Conservation (phyloP, 164 flowering plant species). For the Vitis cinerea region DNA sequence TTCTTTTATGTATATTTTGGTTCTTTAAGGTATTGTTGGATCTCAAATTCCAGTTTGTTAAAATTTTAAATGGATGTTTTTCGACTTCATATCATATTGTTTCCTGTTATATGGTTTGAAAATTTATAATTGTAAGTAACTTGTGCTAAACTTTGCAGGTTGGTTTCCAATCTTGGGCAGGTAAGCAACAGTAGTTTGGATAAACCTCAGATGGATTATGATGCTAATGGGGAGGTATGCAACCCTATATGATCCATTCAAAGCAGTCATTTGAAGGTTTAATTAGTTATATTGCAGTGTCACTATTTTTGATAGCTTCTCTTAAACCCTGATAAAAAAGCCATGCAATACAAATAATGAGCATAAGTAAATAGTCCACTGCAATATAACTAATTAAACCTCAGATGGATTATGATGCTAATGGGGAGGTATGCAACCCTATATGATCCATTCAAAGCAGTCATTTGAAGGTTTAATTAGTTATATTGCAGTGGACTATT, state of each 20-base stretch:
- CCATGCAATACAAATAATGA: too few relatives aligned
- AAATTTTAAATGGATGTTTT: too few relatives aligned
- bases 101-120: background rate
- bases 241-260: background rate
- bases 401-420: conserved; percentile 61
- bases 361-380: too few relatives aligned
- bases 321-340: too few relatives aligned
- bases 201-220: conserved; percentile 52
- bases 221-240: conserved; percentile 89
- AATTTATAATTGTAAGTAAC: background rate
- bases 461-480: background rate
- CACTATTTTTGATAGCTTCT: too few relatives aligned
- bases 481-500: background rate
- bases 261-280: background rate
- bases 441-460: background rate
- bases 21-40: too few relatives aligned
- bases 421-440: conserved; percentile 76
- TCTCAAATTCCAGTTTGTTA: too few relatives aligned
- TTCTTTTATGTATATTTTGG: too few relatives aligned
- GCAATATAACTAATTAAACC: too few relatives aligned
- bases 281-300: background rate
- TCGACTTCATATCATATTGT: too few relatives aligned
- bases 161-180: conserved; percentile 50
- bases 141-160: conserved; percentile 31
- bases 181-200: conserved; percentile 31